Evolutionary conservation across 2,329 filamentous ascomycete species (phyloP), one percentile per base, ranked within the genome.

Genomic region (Colletotrichum neosansevieriae): DNA sequence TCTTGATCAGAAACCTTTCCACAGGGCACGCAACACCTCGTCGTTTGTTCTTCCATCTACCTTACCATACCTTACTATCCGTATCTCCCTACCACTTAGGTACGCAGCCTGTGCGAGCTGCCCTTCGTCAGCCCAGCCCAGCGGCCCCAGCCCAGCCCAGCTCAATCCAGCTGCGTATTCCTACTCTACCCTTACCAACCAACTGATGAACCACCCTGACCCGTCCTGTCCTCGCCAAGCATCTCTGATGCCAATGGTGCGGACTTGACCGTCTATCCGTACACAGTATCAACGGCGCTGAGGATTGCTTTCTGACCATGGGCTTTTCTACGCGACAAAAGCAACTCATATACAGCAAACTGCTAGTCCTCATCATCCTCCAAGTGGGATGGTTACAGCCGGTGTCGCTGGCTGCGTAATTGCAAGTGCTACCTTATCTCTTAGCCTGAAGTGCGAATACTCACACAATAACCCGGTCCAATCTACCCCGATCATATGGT

Each of bases 381-480:
- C 15, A 17, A 44, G 36, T 58, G 58, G 64, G 32, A 36, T 45
- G 29, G 38, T 63, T 63, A 36, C 59, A 63, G 50, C 51, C 36
- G 58, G 49, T 57, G 50, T 56, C 42, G 34, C 24, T 54, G 50
- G 17, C 51, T 51, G 50, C 51, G 50, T 58, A n/a, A 58, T 44
- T 58, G 29, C 51, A 45, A 54, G 58, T 68, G 65, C 29, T 49
- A 64, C 65, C 60, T 54, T 34, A 34, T 45, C 38, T 47, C 58
- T 62, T 62, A 50, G 60, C 58, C 51, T 67, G 58, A 45, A 63
- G 12, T 62, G 17, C 21, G 38, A 47, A 13, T 17, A 17, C 51
- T 24, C 29, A 34, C 24, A 15, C 60, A 54, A 42, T 36, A 34
- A 42, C 32, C 57, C 65, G 54, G 40, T 40, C 61, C 54, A 65